Conservation (phyloP, 352 stramenopile genomes). For the Phytophthora hybrid region DNA sequence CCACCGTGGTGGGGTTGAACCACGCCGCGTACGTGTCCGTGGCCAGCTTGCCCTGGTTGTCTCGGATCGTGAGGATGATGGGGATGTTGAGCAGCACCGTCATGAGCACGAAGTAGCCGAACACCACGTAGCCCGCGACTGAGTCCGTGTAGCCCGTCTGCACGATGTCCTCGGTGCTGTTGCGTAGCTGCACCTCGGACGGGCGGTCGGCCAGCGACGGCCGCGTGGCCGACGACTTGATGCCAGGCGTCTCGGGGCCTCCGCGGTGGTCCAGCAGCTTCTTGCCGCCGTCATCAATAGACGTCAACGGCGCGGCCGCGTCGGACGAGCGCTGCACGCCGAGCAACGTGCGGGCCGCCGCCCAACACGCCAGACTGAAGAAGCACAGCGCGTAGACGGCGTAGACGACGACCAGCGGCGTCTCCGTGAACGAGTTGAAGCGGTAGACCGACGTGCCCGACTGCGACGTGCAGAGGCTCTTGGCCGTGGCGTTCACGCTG, state of each 20-base stretch:
- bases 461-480: constrained; percentile 39
- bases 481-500: constrained; percentile 29
- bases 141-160: constrained; percentile 63
- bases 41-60: constrained; percentile 65
- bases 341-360: constrained; percentile 23
- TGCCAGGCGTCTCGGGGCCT: constrained; percentile 53
- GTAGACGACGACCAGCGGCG: constrained; percentile 60
- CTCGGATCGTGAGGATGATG: constrained; percentile 58
- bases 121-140: constrained; percentile 50
- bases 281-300: constrained; percentile 50
- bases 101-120: constrained; percentile 68
- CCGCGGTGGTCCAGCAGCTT: constrained; percentile 67
- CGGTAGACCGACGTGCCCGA: constrained; percentile 39
- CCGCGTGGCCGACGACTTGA: constrained; percentile 40
- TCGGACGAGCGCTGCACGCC: constrained; percentile 30
- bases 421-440: constrained; percentile 68
- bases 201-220: constrained; percentile 53
- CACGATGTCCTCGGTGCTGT: constrained; percentile 56
- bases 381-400: constrained; percentile 56
- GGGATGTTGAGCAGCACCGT: constrained; percentile 66
- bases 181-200: constrained; percentile 55
- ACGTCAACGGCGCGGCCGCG: constrained; percentile 19
- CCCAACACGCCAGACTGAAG: constrained; percentile 43
- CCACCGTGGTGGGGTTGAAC: constrained; percentile 58
- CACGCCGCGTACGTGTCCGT: constrained; percentile 53